Evolutionary conservation across 345 rosid genomes (phyloP), one percentile per base, ranked within the genome.

Genomic region (Bretschneidera sinensis): DNA sequence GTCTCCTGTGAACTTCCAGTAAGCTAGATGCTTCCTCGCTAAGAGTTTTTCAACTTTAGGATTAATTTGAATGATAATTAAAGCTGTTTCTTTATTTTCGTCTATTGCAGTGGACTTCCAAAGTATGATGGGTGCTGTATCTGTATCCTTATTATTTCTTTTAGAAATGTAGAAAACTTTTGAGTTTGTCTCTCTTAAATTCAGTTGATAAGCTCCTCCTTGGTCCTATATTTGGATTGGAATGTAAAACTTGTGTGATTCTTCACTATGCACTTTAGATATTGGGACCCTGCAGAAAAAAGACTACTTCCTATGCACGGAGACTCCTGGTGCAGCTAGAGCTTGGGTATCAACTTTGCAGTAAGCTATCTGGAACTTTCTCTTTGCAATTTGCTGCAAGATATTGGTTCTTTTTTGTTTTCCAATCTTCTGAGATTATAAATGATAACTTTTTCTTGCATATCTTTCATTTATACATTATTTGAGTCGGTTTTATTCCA

Each of bases 1-100:
- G 31, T 95, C 99, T 57, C 98, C 96, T 22, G 98, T 95, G 51
- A 95, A 95, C 76, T 95, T 95, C 79, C 80, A 91, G 99, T 95
- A 84, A 79, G 92, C 58, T 70, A 59, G 43, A 54, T 49, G 28
- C 48, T 39, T 57, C 7, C 5, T 57, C 48, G 16, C 35, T 56
- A 18, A 49, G n/a, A n/a, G n/a, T n/a, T n/a, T n/a, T n/a, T n/a
- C n/a, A n/a, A n/a, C n/a, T n/a, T n/a, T n/a, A n/a, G 23, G 11
- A 23, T 48, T 35, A 24, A 14, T 63, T 55, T 67, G 55, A 23
- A 49, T 64, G 49, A n/a, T 63, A 21, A 48, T 59, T 67, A 50
- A 71, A 57, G 5, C n/a, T n/a, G n/a, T n/a, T n/a, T 70, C 10
- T 71, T 52, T 52, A 49, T 59, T 62, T 55, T 61, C n/a, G n/a